Base-by-base conservation (phyloP, 148 eudicot species). In the Gaultheria prostrata region DNA sequence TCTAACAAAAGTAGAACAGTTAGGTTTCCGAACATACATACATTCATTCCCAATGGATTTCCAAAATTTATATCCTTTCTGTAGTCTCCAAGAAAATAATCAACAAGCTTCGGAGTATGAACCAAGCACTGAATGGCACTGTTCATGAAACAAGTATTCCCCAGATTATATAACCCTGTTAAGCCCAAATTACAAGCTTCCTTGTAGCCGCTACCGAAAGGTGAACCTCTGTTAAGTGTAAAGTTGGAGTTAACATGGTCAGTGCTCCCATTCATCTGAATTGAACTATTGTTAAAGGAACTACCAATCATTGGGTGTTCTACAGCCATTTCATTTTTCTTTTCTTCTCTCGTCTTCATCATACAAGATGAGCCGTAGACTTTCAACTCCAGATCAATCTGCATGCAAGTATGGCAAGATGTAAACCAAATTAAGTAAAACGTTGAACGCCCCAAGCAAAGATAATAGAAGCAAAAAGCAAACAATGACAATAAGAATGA, bases 91-190 rank as follows among this genome's bases (percentile, higher is more conserved):
- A 94, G 97, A 86, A 95, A 95, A 90, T 90, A 95, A 87, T 94
- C 97, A 75, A 94, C 92, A 86, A 95, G 88, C 91, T 90, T 86
- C 13, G 95, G 91, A 39, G 95, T 94, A 88, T 95, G 98, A 85
- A 86, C 98, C 89, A 95, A 91, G 89, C 98, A 95, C 87, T 94
- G 98, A 49, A 95, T 82, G 17, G 97, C 95, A 88, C 95, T 93
- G 84, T 93, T 95, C 98, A 95, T 89, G 80, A 92, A 95, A 88
- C 98, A 94, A 8, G 98, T 95, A 87, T 95, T 94, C 71, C 98
- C 98, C 76, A 95, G 92, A 89, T 95, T 95, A 54, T 82, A 51
- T 61, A 95, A 87, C 85, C 98, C 98, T 33, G 92, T 91, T 90
- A 95, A 90, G 75, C 98, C 98, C 86, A 95, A 87, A 79, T 84